Percentiles rank a stretch among this genome's conserved stretches.
Conservation (phyloP, 208 protist genomes). For the Blechomonas ayalai region DNA sequence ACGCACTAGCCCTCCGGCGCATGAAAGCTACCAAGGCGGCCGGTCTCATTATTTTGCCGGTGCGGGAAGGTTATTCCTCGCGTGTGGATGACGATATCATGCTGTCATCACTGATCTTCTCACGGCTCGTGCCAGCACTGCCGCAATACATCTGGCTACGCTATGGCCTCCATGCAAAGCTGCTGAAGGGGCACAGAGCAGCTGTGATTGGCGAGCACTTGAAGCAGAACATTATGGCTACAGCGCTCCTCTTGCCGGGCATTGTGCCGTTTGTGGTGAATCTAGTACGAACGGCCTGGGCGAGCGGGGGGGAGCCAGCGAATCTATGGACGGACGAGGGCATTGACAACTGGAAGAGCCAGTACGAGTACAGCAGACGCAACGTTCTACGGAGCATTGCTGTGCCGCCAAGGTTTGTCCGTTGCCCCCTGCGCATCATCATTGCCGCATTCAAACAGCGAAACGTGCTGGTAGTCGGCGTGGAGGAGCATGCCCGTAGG, state of each 20-base stretch:
- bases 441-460: conserved; percentile 47
- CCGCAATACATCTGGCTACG: conserved; percentile 79
- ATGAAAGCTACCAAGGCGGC: conserved; percentile 57
- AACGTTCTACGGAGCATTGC: conserved; percentile 61
- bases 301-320: conserved; percentile 32
- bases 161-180: conserved; percentile 67
- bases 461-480: conserved; percentile 64
- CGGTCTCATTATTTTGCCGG: conserved; percentile 66
- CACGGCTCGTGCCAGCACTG: conserved; percentile 53
- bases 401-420: conserved; percentile 53
- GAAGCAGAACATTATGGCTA: conserved; percentile 80
- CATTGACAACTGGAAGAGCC: conserved; percentile 63
- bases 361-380: conserved; percentile 77
- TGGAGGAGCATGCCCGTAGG: conserved; percentile 42
- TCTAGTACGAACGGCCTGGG: conserved; percentile 63
- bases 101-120: conserved; percentile 74
- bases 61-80: conserved; percentile 56
- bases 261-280: conserved; percentile 85
- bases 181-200: conserved; percentile 48
- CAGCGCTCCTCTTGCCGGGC: conserved; percentile 68
- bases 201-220: conserved; percentile 74
- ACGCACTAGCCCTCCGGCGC: conserved; percentile 48
- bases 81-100: conserved; percentile 81
- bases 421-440: conserved; percentile 24
- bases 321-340: conserved; percentile 40